phyloP scores from a whole-genome alignment of 805 yeast genomes.

The Monosporozyma servazzii region DNA sequence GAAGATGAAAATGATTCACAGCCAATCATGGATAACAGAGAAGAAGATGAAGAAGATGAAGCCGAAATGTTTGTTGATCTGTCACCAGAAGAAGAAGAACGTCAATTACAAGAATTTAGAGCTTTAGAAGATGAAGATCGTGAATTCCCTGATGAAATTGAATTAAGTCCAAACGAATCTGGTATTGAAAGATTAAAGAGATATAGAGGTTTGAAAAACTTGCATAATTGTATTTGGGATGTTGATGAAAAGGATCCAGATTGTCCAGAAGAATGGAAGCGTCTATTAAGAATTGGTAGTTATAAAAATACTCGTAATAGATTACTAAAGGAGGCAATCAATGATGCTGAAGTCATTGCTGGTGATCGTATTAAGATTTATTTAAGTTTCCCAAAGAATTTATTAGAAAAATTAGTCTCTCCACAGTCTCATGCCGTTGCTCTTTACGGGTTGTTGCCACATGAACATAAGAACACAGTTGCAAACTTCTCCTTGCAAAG shows the following conservation, averaged over 20 bases:
- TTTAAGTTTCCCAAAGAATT: constrained; percentile 45
- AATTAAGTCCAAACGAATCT: constrained; percentile 63
- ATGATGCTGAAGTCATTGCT: constrained; percentile 40
- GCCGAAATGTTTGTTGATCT: constrained; percentile 63
- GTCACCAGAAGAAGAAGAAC: constrained; percentile 72
- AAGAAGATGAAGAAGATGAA: constrained; percentile 37
- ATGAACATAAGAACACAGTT: constrained; percentile 80
- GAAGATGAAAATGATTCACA: constrained; percentile 17
- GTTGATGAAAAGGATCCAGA: constrained; percentile 70
- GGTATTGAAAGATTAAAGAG: constrained; percentile 67
- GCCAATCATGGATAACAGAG: constrained; percentile 31
- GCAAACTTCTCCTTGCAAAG: constrained; percentile 74
- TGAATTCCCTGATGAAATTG: constrained; percentile 94
- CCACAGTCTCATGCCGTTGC: constrained; percentile 44
- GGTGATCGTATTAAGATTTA: constrained; percentile 59
- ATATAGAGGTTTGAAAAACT: constrained; percentile 80
- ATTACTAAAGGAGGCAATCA: constrained; percentile 47
- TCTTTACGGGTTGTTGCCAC: constrained; percentile 65
- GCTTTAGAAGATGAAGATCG: constrained; percentile 68
- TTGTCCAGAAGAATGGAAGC: constrained; percentile 70
- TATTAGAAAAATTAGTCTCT: constrained; percentile 37
- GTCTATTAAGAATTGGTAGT: constrained; percentile 65
- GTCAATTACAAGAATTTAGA: constrained; percentile 63
- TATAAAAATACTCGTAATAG: constrained; percentile 68
- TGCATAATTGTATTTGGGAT: constrained; percentile 80